Conservation (phyloP, 805 yeast species). For the Kockiozyma suomiensis region DNA sequence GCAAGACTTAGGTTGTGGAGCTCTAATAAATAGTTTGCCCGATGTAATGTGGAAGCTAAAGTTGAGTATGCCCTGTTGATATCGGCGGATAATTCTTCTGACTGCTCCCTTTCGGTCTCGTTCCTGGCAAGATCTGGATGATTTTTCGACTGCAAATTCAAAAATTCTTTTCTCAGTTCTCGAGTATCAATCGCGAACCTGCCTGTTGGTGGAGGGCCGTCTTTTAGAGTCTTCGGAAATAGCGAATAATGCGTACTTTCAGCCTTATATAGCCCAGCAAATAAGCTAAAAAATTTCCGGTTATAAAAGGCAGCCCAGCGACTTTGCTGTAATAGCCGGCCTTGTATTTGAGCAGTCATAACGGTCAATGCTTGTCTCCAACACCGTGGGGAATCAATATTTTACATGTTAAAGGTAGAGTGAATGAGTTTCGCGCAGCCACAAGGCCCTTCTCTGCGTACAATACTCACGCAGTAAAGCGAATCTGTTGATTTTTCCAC, state of each 20-base stretch:
- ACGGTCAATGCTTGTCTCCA: too few relatives aligned
- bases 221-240: conserved; percentile 76
- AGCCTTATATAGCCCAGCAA: not conserved
- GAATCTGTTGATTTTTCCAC: too few relatives aligned
- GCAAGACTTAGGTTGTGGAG: conserved; percentile 50
- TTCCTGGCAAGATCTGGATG: conserved; percentile 74
- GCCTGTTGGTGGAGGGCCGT: conserved; percentile 64
- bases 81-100: conserved; percentile 51
- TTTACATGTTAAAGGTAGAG: too few relatives aligned
- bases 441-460: too few relatives aligned
- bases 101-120: conserved; percentile 37
- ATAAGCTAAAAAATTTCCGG: not conserved
- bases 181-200: conserved; percentile 60
- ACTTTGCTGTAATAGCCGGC: too few relatives aligned
- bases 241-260: conserved; percentile 52
- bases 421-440: too few relatives aligned
- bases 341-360: too few relatives aligned
- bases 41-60: conserved; percentile 64
- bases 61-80: conserved; percentile 79
- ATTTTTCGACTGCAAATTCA: conserved; percentile 66
- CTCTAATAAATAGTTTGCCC: conserved; percentile 65
- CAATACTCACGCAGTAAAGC: too few relatives aligned
- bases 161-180: conserved; percentile 70
- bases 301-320: not conserved
- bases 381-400: too few relatives aligned